Conservation (phyloP, 2,329 filamentous ascomycete species). For the Colletotrichum australisinense region DNA sequence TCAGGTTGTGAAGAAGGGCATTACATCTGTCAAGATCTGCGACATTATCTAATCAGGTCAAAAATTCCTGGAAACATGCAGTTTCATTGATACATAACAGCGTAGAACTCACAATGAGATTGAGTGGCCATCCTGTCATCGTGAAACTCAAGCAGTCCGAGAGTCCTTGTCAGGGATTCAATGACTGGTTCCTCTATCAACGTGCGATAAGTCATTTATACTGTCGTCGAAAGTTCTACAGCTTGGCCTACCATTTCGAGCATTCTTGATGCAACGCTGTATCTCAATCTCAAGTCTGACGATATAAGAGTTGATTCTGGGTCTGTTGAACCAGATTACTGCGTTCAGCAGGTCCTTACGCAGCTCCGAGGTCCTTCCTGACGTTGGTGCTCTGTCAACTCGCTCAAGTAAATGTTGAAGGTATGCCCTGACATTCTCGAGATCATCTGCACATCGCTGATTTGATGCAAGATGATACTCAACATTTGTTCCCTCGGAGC, state of each 20-base stretch:
- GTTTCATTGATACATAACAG: too few relatives aligned
- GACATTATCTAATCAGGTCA: too few relatives aligned
- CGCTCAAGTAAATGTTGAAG: not conserved
- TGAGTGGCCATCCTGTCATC: not conserved
- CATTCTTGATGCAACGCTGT: not conserved
- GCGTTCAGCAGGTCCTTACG: not conserved
- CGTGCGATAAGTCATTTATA: not conserved
- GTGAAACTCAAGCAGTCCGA: not conserved
- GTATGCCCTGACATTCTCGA: not conserved
- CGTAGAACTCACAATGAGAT: not conserved
- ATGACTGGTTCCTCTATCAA: not conserved
- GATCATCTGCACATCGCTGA: not conserved
- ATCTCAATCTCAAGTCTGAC: not conserved
- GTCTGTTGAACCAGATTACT: not conserved
- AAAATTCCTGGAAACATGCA: too few relatives aligned
- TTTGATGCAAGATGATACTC: constrained; percentile 47
- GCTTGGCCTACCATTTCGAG: not conserved
- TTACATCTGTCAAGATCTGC: not conserved
- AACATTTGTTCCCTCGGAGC: constrained; percentile 34
- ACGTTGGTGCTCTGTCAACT: not conserved
- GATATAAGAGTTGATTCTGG: not conserved
- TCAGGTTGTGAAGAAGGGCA: not conserved
- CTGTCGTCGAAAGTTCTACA: not conserved
- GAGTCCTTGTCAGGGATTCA: not conserved
- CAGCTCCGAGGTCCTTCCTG: not conserved